A percentile compares a stretch with the other conserved stretches of the same genome.
Conservation (phyloP, 345 rosid species). For the Mangifera indica region DNA sequence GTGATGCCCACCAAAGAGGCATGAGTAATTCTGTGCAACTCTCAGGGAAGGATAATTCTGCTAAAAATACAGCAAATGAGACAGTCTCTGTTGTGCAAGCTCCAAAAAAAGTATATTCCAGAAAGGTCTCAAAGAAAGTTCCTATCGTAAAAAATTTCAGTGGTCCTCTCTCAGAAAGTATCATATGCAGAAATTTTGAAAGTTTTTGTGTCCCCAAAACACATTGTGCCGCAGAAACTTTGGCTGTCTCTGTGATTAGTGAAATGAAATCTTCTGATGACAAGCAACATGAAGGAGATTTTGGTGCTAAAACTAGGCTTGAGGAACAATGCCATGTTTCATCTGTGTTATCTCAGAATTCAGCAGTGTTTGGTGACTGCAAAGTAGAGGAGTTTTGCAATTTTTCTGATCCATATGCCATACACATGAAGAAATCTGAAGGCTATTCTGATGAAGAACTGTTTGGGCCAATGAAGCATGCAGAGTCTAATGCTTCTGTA, state of each 20-base stretch:
- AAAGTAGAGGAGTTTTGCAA: conserved; percentile 27
- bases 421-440: conserved; percentile 29
- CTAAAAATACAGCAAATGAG: conserved; percentile 20
- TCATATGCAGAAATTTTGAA: conserved; percentile 33
- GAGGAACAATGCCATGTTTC: conserved; percentile 30
- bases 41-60: conserved; percentile 19
- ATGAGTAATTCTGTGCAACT: conserved; percentile 15
- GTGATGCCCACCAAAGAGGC: conserved; percentile 15
- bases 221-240: conserved; percentile 21
- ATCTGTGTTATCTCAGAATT: conserved; percentile 27
- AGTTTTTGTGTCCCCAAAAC: conserved; percentile 27
- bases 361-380: conserved; percentile 22
- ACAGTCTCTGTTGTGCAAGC: conserved; percentile 23
- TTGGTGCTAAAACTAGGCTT: conserved; percentile 20
- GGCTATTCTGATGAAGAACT: conserved; percentile 27
- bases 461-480: conserved; percentile 26
- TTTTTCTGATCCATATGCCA: conserved; percentile 24
- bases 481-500: conserved; percentile 23
- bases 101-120: conserved; percentile 46
- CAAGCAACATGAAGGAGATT: conserved; percentile 24
- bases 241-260: conserved; percentile 30
- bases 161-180: conserved; percentile 50
- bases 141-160: conserved; percentile 21
- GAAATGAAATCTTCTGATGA: conserved; percentile 29
- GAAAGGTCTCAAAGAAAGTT: conserved; percentile 39